These are phyloP conservation scores for Melaleuca quinquenervia DNA, from an alignment of 345 rosid species.

Conservation along the genomic window DNA sequence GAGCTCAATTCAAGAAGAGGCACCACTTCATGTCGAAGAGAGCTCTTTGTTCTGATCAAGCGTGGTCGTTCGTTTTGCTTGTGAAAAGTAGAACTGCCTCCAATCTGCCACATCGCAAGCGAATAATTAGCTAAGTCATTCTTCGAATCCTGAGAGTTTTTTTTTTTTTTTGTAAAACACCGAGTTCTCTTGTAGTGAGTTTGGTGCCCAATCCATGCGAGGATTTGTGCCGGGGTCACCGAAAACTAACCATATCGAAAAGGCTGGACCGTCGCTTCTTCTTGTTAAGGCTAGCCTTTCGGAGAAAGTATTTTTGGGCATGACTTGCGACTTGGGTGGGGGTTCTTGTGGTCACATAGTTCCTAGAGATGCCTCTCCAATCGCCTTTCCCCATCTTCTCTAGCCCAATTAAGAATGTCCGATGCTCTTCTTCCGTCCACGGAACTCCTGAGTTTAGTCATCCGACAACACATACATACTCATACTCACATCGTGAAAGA, in stretches of 20 bases:
- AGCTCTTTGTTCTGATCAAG: not conserved
- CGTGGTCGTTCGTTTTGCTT: not conserved
- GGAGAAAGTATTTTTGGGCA: slow-evolving; percentile 65
- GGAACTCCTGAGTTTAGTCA: slow-evolving; percentile 29
- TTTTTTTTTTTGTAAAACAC: not conserved
- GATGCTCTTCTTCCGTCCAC: slow-evolving; percentile 70
- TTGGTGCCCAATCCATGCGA: not conserved
- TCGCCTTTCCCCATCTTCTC: slow-evolving; percentile 65
- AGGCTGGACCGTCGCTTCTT: slow-evolving; percentile 59
- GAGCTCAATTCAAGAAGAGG: not conserved
- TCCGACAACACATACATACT: not conserved
- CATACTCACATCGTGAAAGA: not conserved
- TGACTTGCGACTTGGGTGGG: slow-evolving; percentile 75
- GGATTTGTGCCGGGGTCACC: not conserved
- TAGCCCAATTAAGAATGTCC: slow-evolving; percentile 36
- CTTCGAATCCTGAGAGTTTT: not conserved
- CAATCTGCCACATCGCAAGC: not conserved
- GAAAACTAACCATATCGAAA: slow-evolving; percentile 35
- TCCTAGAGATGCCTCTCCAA: slow-evolving; percentile 65
- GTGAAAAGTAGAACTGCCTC: not conserved
- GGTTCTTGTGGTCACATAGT: slow-evolving; percentile 52
- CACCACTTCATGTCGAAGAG: not conserved
- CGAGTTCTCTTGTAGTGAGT: not conserved
- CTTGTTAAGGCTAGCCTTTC: slow-evolving; percentile 30
- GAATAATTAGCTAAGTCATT: not conserved